Conservation (phyloP, 768 basidiomycete species). For the Tylopilus vinaceipallidus region DNA sequence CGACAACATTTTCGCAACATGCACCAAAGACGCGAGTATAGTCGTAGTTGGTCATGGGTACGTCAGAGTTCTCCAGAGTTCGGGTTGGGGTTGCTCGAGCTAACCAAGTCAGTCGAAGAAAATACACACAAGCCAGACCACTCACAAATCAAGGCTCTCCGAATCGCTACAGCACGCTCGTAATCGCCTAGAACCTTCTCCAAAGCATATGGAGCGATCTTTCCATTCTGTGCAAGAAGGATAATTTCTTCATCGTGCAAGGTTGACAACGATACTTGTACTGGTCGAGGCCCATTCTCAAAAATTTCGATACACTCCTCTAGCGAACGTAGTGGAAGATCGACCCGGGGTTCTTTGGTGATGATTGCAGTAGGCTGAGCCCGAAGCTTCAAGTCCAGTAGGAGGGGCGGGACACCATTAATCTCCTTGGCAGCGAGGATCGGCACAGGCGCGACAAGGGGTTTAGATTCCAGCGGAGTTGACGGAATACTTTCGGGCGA, state of each 20-base stretch:
- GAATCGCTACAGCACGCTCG: constrained; percentile 82
- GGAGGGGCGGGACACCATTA: constrained; percentile 27
- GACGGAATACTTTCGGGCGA: constrained; percentile 20
- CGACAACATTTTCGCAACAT: constrained; percentile 98
- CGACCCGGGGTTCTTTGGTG: constrained; percentile 12
- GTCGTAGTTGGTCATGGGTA: constrained; percentile 86
- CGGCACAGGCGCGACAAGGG: constrained; percentile 27
- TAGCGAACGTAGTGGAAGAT: constrained; percentile 46
- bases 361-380: constrained; percentile 19
- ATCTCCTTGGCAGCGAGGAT: constrained; percentile 18
- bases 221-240: constrained; percentile 81
- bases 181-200: constrained; percentile 92
- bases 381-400: constrained; percentile 35
- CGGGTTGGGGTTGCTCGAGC: constrained; percentile 84
- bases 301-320: constrained; percentile 81
- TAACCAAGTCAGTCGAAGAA: constrained; percentile 28
- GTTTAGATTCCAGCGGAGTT: constrained; percentile 7
- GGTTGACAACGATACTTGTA: constrained; percentile 52
- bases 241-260: constrained; percentile 94
- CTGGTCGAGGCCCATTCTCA: constrained; percentile 66
- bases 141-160: constrained; percentile 89
- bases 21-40: constrained; percentile 93
- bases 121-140: background rate
- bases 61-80: constrained; percentile 77
- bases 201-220: constrained; percentile 91